phyloP scores from a whole-genome alignment of 257 asterid genomes.

The Thymus mandschuricus region DNA sequence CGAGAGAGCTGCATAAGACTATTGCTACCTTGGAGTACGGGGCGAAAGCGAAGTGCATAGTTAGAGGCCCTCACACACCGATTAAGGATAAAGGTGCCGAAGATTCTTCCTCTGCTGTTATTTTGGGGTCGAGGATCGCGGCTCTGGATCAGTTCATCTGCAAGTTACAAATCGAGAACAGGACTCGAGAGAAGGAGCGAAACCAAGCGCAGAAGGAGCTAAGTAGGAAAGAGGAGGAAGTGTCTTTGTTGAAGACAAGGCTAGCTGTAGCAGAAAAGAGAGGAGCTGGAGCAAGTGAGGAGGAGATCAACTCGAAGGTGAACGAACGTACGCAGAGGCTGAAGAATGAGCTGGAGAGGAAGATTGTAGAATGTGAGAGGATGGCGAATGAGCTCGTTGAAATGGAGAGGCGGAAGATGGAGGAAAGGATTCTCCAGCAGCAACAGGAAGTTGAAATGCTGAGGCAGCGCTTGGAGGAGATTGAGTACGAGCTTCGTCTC shows the following conservation, averaged over 20 bases:
- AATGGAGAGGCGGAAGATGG: conserved; percentile 82
- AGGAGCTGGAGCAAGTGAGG: conserved; percentile 44
- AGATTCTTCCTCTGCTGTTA: conserved; percentile 70
- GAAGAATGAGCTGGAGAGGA: conserved; percentile 63
- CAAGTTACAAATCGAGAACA: conserved; percentile 81
- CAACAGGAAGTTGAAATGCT: conserved; percentile 75
- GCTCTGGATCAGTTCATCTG: conserved; percentile 82
- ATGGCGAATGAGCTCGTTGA: conserved; percentile 64
- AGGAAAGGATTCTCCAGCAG: conserved; percentile 57
- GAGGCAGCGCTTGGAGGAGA: conserved; percentile 71
- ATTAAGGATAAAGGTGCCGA: conserved; percentile 70
- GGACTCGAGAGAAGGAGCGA: conserved; percentile 60
- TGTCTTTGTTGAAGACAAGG: conserved; percentile 56
- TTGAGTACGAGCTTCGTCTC: conserved; percentile 58
- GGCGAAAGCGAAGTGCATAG: conserved; percentile 93
- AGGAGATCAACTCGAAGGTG: conserved; percentile 63
- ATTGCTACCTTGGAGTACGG: conserved; percentile 92
- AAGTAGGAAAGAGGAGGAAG: conserved; percentile 67
- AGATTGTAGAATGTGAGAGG: conserved; percentile 63
- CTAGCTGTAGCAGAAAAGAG: conserved; percentile 51
- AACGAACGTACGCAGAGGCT: conserved; percentile 49
- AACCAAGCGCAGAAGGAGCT: conserved; percentile 70
- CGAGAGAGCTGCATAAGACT: conserved; percentile 89
- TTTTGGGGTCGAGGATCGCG: conserved; percentile 76
- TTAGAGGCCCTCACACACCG: conserved; percentile 82